Percentiles rank a stretch among this genome's conserved stretches.
Conservation (phyloP, 371 early-diverging fungal species). For the Actinomortierella wolfii region DNA sequence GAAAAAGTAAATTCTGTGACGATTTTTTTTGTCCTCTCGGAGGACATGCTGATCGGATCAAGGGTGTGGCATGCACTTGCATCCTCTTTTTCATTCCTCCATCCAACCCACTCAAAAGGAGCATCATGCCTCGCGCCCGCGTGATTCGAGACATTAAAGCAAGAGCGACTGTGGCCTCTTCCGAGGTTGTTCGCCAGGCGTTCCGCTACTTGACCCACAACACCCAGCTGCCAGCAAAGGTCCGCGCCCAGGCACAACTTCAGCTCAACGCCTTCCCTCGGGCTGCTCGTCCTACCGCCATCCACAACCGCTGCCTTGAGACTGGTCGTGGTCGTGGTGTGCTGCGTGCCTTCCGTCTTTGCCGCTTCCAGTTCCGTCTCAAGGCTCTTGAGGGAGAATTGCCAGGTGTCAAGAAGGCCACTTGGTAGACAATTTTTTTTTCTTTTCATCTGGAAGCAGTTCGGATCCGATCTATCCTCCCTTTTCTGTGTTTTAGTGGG, state of each 20-base stretch:
- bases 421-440: conserved; percentile 81
- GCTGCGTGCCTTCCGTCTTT: conserved; percentile 78
- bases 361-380: conserved; percentile 82
- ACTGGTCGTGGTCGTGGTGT: conserved; percentile 88
- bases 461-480: too few species aligned
- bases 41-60: too few species aligned
- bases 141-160: conserved; percentile 78
- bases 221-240: conserved; percentile 73
- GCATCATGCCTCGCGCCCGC: conserved; percentile 52
- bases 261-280: conserved; percentile 78
- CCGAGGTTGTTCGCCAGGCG: conserved; percentile 78
- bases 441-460: too few species aligned
- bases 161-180: conserved; percentile 69
- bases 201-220: conserved; percentile 84
- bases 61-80: too few species aligned
- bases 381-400: conserved; percentile 84
- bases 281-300: conserved; percentile 67
- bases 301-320: conserved; percentile 80
- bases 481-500: too few species aligned
- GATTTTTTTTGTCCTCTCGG: not conserved
- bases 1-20: not conserved
- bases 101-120: not conserved
- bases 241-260: conserved; percentile 84
- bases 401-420: conserved; percentile 83
- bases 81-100: not conserved